A percentile compares a stretch with the other conserved stretches of the same genome.
phyloP scores from a whole-genome alignment of 768 basidiomycete genomes.

The Trametes punicea region DNA sequence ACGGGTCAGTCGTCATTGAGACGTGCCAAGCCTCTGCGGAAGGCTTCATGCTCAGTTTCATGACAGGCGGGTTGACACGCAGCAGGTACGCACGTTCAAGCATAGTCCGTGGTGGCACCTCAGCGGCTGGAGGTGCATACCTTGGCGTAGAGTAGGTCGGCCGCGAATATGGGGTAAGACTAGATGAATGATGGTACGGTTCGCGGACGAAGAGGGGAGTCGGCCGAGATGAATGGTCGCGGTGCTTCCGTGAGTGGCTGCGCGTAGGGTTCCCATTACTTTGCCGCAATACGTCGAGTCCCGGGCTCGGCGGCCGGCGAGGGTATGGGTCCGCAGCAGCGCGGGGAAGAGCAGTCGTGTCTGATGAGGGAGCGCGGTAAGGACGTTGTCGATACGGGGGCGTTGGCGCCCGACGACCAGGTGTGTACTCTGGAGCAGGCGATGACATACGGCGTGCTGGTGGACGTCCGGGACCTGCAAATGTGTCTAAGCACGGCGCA shows the following conservation, averaged over 20 bases:
- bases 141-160: slow-evolving; percentile 38
- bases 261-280: slow-evolving; percentile 22
- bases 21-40: slow-evolving; percentile 69
- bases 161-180: slow-evolving; percentile 5
- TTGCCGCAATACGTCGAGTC: slow-evolving; percentile 7
- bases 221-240: slow-evolving; percentile 9
- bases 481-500: neutral
- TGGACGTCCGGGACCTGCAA: slow-evolving; percentile 10
- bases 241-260: slow-evolving; percentile 19
- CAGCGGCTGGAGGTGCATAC: slow-evolving; percentile 24
- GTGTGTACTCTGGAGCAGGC: slow-evolving; percentile 2
- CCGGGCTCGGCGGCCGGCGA: slow-evolving; percentile 17
- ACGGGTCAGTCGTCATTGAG: slow-evolving; percentile 63
- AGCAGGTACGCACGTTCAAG: slow-evolving; percentile 54
- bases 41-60: neutral
- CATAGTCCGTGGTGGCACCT: slow-evolving; percentile 36
- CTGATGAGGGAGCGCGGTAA: neutral
- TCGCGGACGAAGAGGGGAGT: slow-evolving; percentile 13
- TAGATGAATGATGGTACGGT: slow-evolving; percentile 3
- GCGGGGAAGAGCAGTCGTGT: slow-evolving; percentile 9
- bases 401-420: slow-evolving; percentile 7
- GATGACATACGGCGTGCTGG: slow-evolving; percentile 14
- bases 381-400: slow-evolving; percentile 10
- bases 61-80: neutral
- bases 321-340: slow-evolving; percentile 16